A percentile compares a stretch with the other conserved stretches of the same genome.
Conservation (phyloP, 1,284 basidiomycete species). For the Moesziomyces parantarcticus region DNA sequence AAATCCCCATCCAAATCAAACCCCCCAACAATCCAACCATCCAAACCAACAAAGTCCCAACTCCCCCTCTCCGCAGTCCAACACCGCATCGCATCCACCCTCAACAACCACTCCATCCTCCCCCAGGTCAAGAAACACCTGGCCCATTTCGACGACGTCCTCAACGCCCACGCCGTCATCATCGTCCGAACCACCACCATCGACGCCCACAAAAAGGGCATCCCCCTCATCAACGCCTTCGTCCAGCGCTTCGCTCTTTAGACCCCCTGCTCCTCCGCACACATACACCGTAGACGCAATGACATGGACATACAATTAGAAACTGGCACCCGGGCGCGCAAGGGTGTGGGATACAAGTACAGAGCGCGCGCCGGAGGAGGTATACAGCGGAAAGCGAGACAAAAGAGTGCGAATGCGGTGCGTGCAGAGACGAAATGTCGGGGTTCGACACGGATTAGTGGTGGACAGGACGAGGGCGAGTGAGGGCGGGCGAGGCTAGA, state of each 20-base stretch:
- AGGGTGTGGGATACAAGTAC: too few relatives aligned
- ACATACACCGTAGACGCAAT: not conserved
- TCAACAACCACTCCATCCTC: constrained; percentile 32
- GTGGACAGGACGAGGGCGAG: not conserved
- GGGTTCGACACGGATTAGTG: not conserved
- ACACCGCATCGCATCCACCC: constrained; percentile 21
- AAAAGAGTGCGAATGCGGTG: constrained; percentile 6
- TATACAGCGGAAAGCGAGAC: not conserved
- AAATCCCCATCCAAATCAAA: not conserved
- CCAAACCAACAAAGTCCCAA: constrained; percentile 5
- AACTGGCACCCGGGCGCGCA: too few relatives aligned
- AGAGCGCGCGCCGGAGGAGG: too few relatives aligned
- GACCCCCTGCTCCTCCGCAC: too few relatives aligned
- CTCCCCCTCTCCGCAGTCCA: constrained; percentile 27
- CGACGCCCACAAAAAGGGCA: constrained; percentile 36
- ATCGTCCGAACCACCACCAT: constrained; percentile 38
- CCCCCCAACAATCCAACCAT: not conserved
- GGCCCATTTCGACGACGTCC: constrained; percentile 45
- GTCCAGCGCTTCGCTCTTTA: constrained; percentile 21
- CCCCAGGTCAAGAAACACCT: constrained; percentile 48
- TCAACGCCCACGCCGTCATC: constrained; percentile 57
- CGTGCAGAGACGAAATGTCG: not conserved
- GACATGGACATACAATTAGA: not conserved
- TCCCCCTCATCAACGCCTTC: constrained; percentile 19
- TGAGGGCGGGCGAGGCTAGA: constrained; percentile 4